Percentiles rank a stretch among this genome's conserved stretches.
Evolutionary conservation across 2,329 filamentous ascomycete genomes (phyloP).

Genomic region (Fusarium avenaceum): DNA sequence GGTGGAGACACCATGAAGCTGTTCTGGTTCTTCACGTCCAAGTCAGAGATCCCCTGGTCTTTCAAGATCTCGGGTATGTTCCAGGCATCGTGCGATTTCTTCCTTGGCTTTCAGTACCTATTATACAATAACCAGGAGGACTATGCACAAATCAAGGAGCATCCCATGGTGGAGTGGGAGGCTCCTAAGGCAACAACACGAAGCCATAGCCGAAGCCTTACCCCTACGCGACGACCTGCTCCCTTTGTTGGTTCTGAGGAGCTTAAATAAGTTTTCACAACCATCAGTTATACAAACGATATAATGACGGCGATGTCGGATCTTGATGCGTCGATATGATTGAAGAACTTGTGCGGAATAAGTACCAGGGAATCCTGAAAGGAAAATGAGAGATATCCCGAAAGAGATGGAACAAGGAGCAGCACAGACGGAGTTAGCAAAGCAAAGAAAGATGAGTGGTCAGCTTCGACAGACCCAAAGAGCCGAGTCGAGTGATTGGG

Average conservation of each 20-base stretch:
- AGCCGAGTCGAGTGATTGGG: background rate
- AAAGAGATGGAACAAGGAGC: slow-evolving; percentile 30
- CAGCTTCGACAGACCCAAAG: background rate
- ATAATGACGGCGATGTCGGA: slow-evolving; percentile 32
- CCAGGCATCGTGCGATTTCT: slow-evolving; percentile 81
- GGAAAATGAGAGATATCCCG: background rate
- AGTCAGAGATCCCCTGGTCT: slow-evolving; percentile 77
- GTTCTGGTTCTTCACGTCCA: slow-evolving; percentile 84
- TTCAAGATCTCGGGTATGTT: slow-evolving; percentile 89
- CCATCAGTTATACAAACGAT: slow-evolving; percentile 29
- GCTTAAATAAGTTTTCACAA: slow-evolving; percentile 19
- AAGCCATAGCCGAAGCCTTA: slow-evolving; percentile 54
- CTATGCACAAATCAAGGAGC: slow-evolving; percentile 54
- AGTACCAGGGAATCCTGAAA: background rate
- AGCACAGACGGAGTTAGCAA: background rate
- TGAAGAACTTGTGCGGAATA: slow-evolving; percentile 18
- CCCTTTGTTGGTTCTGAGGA: slow-evolving; percentile 55
- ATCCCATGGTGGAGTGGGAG: slow-evolving; percentile 55
- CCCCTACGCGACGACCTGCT: slow-evolving; percentile 57
- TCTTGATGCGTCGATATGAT: slow-evolving; percentile 19
- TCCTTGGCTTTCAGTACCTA: slow-evolving; percentile 80
- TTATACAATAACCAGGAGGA: slow-evolving; percentile 71
- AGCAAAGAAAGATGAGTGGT: background rate
- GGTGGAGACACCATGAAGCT: slow-evolving; percentile 88
- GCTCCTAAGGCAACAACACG: slow-evolving; percentile 46